Evolutionary conservation across 495 filamentous ascomycete genomes (phyloP), one percentile per base, ranked within the genome.

Genomic region (Penicillium cosmopolitanum): DNA sequence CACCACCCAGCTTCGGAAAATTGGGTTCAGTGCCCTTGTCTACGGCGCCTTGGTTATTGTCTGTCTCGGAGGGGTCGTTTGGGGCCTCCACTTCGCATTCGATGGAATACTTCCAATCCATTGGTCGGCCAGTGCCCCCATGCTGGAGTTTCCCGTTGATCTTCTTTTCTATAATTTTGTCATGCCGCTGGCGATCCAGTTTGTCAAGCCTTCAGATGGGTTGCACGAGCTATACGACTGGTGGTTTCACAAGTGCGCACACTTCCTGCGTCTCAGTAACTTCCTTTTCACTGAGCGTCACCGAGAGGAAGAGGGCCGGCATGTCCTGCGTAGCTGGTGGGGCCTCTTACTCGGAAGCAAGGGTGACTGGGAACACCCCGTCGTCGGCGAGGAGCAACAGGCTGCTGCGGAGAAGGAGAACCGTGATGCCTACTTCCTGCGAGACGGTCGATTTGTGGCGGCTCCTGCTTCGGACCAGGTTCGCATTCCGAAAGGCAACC

Each of bases 111-210:
- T 99, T 34, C 95, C 95, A 1, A 92, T 98, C 50, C 90, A 92
- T 66, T 97, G 93, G 88, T 89, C 90, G 43, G 92, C 92, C 10
- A 92, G 90, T 57, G 87, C 94, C 61, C 93, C 93, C 8, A 88
- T 96, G 10, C 81, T 97, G 50, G 95, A 98, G 69, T 98, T 98
- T 62, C 95, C 95, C 2, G 85, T 96, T 51, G 96, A 98, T 66
- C 77, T 99, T 0, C 79, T 99, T 19, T 93, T 97, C 71, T 99
- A 96, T 78, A 97, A 98, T 72, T 96, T 97, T 70, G 72, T 97
- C 55, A 91, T 96, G 84, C 95, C 95, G 1, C 69, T 95, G 36
- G 87, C 91, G 5, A 83, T 97, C 53, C 86, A 84, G 61, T 86
- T 89, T 63, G 87, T 95, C 75, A 90, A 88, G 67, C 96, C 95